These are phyloP conservation scores for Periconia digitata DNA, from an alignment of 2,329 filamentous ascomycete genomes.

Conservation along the genomic window DNA sequence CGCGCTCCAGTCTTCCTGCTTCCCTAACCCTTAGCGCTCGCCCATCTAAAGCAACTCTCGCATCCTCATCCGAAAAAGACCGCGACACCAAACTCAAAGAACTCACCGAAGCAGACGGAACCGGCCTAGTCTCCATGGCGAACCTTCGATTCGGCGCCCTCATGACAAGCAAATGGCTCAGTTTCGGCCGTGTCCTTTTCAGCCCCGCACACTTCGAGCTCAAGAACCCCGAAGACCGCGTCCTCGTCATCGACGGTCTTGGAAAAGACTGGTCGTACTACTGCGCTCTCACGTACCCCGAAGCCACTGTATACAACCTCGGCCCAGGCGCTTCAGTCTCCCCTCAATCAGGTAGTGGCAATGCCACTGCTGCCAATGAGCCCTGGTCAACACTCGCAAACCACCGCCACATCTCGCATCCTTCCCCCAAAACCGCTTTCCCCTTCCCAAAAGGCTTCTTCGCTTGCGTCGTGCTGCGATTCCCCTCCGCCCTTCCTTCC, in stretches of 20 bases:
- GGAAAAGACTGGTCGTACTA: conserved; percentile 93
- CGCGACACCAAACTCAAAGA: conserved; percentile 58
- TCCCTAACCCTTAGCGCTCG: conserved; percentile 31
- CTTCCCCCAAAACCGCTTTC: conserved; percentile 64
- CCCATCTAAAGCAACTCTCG: conserved; percentile 34
- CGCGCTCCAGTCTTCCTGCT: conserved; percentile 38
- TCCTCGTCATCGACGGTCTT: conserved; percentile 79
- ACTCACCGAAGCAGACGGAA: conserved; percentile 40
- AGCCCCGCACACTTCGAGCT: conserved; percentile 76
- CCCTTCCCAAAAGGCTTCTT: conserved; percentile 78
- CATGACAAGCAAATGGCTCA: conserved; percentile 86
- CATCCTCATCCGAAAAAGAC: conserved; percentile 36
- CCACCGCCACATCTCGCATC: conserved; percentile 73
- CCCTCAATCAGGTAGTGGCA: conserved; percentile 11
- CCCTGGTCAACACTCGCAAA: conserved; percentile 56
- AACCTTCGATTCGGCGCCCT: conserved; percentile 79
- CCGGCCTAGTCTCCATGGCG: conserved; percentile 58
- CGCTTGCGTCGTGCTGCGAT: conserved; percentile 73
- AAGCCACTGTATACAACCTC: conserved; percentile 75
- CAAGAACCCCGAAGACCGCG: conserved; percentile 60
- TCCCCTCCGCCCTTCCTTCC: conserved; percentile 70
- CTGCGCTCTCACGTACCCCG: conserved; percentile 76
- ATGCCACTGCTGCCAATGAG: conserved; percentile 14
- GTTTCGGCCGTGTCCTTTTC: conserved; percentile 80
- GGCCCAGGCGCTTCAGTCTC: conserved; percentile 34